These are phyloP conservation scores for Coniochaeta sp. DNA, from an alignment of 2,329 filamentous ascomycete genomes.

Conservation along the genomic window DNA sequence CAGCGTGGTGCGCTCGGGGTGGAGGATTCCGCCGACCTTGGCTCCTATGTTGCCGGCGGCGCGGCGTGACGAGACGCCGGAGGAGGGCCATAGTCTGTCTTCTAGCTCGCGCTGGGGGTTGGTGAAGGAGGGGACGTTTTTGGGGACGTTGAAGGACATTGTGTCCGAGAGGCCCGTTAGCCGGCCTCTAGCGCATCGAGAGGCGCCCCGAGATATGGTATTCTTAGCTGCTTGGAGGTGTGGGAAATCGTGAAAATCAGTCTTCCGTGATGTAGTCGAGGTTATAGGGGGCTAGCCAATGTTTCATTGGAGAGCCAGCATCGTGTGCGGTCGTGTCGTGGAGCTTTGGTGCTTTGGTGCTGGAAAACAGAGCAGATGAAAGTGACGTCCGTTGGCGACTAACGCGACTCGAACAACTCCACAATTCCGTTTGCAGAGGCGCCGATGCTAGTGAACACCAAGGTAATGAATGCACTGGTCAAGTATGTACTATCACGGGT, in stretches of 20 bases:
- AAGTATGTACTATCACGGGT: neutral
- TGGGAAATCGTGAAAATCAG: too few species aligned
- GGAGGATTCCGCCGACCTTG: conserved; percentile 58
- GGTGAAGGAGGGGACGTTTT: conserved; percentile 61
- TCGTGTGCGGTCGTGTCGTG: neutral
- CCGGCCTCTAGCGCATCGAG: too few species aligned
- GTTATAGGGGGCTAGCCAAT: neutral
- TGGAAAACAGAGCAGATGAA: neutral
- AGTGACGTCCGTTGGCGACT: neutral
- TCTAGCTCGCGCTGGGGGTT: conserved; percentile 58
- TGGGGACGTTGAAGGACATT: conserved; percentile 61
- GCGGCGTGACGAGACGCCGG: conserved; percentile 30
- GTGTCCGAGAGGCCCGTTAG: neutral
- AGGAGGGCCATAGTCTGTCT: conserved; percentile 57
- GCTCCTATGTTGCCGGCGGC: conserved; percentile 35
- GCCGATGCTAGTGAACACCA: neutral
- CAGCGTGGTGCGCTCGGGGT: conserved; percentile 43
- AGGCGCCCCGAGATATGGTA: too few species aligned
- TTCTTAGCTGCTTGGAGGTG: too few species aligned
- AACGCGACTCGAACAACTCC: neutral
- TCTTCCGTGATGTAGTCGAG: neutral
- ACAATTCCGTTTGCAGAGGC: neutral
- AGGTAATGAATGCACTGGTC: neutral
- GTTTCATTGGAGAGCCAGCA: neutral
- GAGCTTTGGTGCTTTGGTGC: neutral